A percentile compares a stretch with the other conserved stretches of the same genome.
These are phyloP conservation scores for Boletus smithii DNA, from an alignment of 1,284 basidiomycete species.

Conservation along the genomic window DNA sequence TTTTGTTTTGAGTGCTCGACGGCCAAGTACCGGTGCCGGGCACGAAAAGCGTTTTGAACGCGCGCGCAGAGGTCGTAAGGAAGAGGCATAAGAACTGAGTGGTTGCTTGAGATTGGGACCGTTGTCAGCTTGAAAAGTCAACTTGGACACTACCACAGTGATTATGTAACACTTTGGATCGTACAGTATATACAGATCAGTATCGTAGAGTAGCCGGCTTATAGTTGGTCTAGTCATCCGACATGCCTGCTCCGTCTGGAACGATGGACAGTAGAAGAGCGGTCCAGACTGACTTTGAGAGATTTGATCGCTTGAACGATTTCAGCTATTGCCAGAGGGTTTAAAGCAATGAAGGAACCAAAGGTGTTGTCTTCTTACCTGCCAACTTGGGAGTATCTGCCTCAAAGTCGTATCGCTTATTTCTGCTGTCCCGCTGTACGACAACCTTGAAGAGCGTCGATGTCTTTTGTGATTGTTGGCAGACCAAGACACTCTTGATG, in stretches of 20 bases:
- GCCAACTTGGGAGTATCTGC: constrained; percentile 84
- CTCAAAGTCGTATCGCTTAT: constrained; percentile 97
- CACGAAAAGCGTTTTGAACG: constrained; percentile 85
- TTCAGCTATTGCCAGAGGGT: constrained; percentile 45
- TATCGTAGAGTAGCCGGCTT: not conserved
- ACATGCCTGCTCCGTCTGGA: constrained; percentile 56
- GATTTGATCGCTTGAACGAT: constrained; percentile 67
- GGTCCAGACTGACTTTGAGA: constrained; percentile 57
- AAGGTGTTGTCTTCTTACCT: constrained; percentile 45
- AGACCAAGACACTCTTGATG: constrained; percentile 81
- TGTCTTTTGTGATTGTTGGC: constrained; percentile 80
- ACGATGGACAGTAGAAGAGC: constrained; percentile 55
- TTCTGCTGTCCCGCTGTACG: constrained; percentile 65
- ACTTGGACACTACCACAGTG: not conserved
- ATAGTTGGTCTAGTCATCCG: constrained; percentile 8
- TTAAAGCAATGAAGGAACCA: not conserved
- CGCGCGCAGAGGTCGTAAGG: constrained; percentile 83
- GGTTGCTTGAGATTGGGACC: too few species aligned
- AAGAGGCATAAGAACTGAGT: constrained; percentile 43
- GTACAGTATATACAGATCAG: not conserved
- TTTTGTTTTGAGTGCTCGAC: constrained; percentile 81
- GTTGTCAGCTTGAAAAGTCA: not conserved
- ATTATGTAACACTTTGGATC: constrained; percentile 14
- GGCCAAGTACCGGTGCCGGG: constrained; percentile 69
- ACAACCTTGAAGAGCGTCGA: constrained; percentile 84